Conservation (phyloP, 345 rosid species). For the Gossypium mustelinum region DNA sequence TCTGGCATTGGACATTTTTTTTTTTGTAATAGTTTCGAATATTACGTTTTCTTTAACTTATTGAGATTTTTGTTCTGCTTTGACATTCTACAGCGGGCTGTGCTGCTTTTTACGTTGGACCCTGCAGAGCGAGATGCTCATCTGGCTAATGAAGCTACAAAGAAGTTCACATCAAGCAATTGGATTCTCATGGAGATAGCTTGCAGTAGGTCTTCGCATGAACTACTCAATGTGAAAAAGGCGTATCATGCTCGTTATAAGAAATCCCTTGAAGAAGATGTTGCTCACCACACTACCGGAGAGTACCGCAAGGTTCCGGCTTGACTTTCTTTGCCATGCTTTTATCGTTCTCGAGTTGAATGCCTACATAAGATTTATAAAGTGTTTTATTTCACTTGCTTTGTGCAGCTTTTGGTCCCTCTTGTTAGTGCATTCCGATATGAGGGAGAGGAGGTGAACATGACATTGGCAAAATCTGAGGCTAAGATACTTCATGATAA, state of each 20-base stretch:
- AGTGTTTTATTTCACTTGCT: background rate
- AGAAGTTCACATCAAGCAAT: slow-evolving; percentile 57
- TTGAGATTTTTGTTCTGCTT: background rate
- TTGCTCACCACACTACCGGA: slow-evolving; percentile 31
- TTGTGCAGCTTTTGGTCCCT: background rate
- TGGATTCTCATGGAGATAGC: slow-evolving; percentile 81
- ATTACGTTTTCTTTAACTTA: background rate
- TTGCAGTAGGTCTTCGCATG: slow-evolving; percentile 57
- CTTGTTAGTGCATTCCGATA: background rate
- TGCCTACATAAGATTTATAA: background rate
- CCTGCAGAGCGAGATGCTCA: slow-evolving; percentile 71
- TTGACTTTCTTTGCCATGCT: background rate
- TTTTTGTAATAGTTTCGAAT: background rate
- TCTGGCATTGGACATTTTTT: background rate
- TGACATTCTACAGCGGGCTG: slow-evolving; percentile 42
- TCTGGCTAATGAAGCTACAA: slow-evolving; percentile 65
- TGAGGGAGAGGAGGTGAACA: background rate
- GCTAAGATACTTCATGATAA: background rate
- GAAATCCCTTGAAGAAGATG: slow-evolving; percentile 3
- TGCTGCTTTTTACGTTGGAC: slow-evolving; percentile 67
- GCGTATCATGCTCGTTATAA: background rate
- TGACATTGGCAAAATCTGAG: background rate
- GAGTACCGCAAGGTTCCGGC: slow-evolving; percentile 39
- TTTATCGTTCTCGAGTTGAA: background rate
- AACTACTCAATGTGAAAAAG: slow-evolving; percentile 31